These are phyloP conservation scores for Rhodomyrtus tomentosa DNA, from an alignment of 345 rosid species.

Conservation along the genomic window DNA sequence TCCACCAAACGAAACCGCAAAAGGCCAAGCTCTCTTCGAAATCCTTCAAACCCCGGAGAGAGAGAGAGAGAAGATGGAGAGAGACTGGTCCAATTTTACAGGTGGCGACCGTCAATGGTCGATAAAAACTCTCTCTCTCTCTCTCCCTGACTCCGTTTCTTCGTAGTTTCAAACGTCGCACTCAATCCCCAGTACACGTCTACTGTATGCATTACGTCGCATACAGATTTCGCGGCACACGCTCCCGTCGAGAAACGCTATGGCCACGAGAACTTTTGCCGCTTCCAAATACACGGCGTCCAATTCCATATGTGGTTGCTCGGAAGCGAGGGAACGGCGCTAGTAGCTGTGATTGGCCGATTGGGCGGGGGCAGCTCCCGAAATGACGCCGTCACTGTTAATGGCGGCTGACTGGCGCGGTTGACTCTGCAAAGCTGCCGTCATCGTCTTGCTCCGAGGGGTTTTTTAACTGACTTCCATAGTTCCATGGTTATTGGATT, in stretches of 20 bases:
- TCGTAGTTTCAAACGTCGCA: constrained; percentile 19
- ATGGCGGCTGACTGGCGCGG: constrained; percentile 42
- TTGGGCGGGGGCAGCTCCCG: background rate
- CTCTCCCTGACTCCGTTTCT: constrained; percentile 2
- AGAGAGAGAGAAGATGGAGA: background rate
- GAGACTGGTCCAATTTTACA: constrained; percentile 25
- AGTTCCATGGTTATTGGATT: background rate
- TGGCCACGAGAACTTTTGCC: background rate
- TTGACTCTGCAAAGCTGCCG: background rate
- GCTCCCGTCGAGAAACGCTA: background rate
- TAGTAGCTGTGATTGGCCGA: background rate
- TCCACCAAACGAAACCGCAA: background rate
- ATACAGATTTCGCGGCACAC: background rate
- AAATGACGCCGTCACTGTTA: constrained; percentile 48
- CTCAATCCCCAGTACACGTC: background rate
- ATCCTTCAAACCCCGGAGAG: background rate
- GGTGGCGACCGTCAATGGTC: constrained; percentile 49
- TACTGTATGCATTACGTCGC: background rate
- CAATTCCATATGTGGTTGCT: background rate
- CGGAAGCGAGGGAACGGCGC: background rate
- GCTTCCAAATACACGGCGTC: background rate
- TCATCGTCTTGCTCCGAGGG: background rate
- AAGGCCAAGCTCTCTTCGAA: background rate
- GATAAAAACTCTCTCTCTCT: constrained; percentile 23
- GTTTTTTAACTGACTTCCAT: background rate